A percentile compares a stretch with the other conserved stretches of the same genome.
phyloP scores from a whole-genome alignment of 2,329 filamentous ascomycete genomes.

The Phyllosticta capitalensis region DNA sequence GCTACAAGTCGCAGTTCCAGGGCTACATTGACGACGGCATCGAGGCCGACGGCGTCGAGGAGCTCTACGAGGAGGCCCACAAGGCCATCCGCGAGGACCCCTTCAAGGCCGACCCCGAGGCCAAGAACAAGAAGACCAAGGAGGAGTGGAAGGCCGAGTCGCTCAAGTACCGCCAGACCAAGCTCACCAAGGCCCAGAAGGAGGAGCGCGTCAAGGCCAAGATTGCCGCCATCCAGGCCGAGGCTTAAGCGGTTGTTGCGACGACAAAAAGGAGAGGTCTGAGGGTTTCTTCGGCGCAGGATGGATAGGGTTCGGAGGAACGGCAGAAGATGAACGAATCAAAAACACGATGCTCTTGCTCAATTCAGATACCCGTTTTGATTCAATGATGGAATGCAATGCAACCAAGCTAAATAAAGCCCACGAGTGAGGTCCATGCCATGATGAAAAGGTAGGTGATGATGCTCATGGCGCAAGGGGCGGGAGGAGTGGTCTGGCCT shows the following conservation, averaged over 20 bases:
- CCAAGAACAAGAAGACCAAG: slow-evolving; percentile 86
- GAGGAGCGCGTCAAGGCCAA: slow-evolving; percentile 75
- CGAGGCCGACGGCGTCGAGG: slow-evolving; percentile 94
- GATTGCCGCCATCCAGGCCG: slow-evolving; percentile 68
- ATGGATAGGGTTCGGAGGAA: slow-evolving; percentile 9
- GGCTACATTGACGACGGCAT: slow-evolving; percentile 96
- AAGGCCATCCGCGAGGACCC: slow-evolving; percentile 95
- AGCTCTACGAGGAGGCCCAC: slow-evolving; percentile 91
- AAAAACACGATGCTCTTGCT: slow-evolving; percentile 9
- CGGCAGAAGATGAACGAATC: slow-evolving; percentile 9
- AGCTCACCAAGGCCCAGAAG: slow-evolving; percentile 79
- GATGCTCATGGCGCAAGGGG: slow-evolving; percentile 1
- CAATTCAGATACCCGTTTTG: slow-evolving; percentile 12
- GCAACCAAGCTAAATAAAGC: not conserved
- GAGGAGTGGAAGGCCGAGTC: slow-evolving; percentile 94
- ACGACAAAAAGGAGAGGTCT: slow-evolving; percentile 5
- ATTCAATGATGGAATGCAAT: slow-evolving; percentile 8
- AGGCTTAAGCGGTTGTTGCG: not conserved
- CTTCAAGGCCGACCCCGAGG: slow-evolving; percentile 78
- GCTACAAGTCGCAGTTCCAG: slow-evolving; percentile 96
- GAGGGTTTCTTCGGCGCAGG: slow-evolving; percentile 7
- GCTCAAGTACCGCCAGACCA: slow-evolving; percentile 71
- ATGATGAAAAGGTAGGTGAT: not conserved
- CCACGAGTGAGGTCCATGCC: not conserved
- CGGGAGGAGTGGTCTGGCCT: not conserved